These are phyloP conservation scores for Termitomyces sp. DNA, from an alignment of 768 basidiomycete genomes.

Conservation along the genomic window DNA sequence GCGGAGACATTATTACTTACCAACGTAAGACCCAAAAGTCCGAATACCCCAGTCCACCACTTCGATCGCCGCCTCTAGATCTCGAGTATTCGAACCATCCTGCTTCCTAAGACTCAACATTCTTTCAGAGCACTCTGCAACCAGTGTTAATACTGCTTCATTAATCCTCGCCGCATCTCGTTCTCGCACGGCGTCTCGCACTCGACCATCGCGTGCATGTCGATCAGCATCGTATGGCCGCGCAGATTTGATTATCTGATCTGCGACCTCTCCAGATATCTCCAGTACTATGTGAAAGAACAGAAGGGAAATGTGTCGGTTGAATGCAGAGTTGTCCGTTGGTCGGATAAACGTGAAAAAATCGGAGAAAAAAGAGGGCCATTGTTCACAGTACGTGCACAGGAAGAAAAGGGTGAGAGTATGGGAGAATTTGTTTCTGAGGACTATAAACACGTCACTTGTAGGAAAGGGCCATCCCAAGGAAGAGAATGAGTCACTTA, in stretches of 20 bases:
- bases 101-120: conserved; percentile 50
- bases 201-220: conserved; percentile 74
- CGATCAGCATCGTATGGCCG: conserved; percentile 65
- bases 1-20: conserved; percentile 43
- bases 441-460: conserved; percentile 39
- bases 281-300: conserved; percentile 91
- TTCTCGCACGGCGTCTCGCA: conserved; percentile 87
- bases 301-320: conserved; percentile 81
- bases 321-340: conserved; percentile 58
- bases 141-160: conserved; percentile 78
- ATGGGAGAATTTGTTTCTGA: conserved; percentile 95
- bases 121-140: conserved; percentile 63
- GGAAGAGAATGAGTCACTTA: conserved; percentile 36
- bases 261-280: conserved; percentile 96
- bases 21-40: conserved; percentile 90
- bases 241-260: conserved; percentile 89
- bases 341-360: conserved; percentile 70
- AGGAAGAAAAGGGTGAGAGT: conserved; percentile 87
- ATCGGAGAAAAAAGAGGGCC: conserved; percentile 82
- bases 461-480: conserved; percentile 6
- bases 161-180: conserved; percentile 85
- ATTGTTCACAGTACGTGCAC: conserved; percentile 79
- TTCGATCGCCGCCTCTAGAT: conserved; percentile 60
- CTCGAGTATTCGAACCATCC: conserved; percentile 39
- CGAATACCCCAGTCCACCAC: conserved; percentile 89